Base-by-base conservation (phyloP, 2,329 filamentous ascomycete genomes). In the Lachnellula hyalina region DNA sequence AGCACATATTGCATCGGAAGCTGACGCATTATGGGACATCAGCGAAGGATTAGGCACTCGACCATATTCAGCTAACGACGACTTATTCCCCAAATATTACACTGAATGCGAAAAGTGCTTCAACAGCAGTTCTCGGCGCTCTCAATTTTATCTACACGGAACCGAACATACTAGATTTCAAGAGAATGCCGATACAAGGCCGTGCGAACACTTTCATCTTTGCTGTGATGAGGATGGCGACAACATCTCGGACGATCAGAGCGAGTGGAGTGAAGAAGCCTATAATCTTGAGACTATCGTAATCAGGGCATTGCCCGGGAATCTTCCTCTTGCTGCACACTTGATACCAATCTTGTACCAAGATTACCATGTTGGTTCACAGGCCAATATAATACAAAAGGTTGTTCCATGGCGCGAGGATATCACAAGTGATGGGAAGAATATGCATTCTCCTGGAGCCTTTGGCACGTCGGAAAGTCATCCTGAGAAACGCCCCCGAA, bases 321-420 rank as follows among this genome's bases (percentile, higher is more conserved):
- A 44, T 15, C 42, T 34, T 15, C 35, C 19, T 12, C 34, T 52
- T n/a, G 51, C 51, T 19, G 51, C 51, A 17, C n/a, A 52, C 19
- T 42, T 52, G 44, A 47, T 52, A 6, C 51, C 51, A 25, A 47
- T 47, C 6, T 8, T 52, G 32, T 23, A 47, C 51, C 19, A 35
- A 25, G 15, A 21, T 5, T 28, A n/a, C 12, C 38, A 52, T 21
- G 28, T 21, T 5, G 44, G 44, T 28, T n/a, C 32, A 6, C 15
- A 36, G 12, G 19, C 44, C 11, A 52, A 28, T 19, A 47, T 52
- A 23, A 40, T 12, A n/a, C 40, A 47, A 38, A 52, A 41, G n/a
- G 51, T 52, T 19, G 35, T 19, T n/a, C 34, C 51, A 41, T 52
- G 51, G 51, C 42, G 34, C 6, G 46, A 48, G 25, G 51, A 23